These are phyloP conservation scores for Mycena rebaudengoi DNA, from an alignment of 768 basidiomycete species.

Conservation along the genomic window DNA sequence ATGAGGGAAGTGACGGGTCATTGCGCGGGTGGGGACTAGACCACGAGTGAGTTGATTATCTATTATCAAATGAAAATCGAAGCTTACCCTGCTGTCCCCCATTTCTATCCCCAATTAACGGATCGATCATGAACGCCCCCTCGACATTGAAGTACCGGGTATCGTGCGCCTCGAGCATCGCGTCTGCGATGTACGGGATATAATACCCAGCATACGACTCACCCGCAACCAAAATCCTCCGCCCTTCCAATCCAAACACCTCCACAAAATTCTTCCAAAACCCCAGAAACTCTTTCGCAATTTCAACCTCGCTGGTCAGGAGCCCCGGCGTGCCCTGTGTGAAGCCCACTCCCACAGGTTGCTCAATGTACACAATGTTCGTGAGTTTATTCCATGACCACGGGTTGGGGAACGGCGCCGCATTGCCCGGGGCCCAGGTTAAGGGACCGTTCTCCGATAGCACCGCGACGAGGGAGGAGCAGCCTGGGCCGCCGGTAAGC, in stretches of 20 bases:
- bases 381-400: not conserved
- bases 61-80: no score
- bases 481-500: no score
- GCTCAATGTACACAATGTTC: not conserved
- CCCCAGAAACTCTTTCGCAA: not conserved
- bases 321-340: not conserved
- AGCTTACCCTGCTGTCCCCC: not conserved
- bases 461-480: no score
- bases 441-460: no score
- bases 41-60: not conserved
- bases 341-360: not conserved
- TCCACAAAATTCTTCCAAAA: constrained; percentile 13
- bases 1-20: not conserved
- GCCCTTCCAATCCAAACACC: not conserved
- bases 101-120: not conserved
- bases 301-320: not conserved
- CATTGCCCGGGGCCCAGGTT: no score
- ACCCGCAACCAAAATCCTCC: not conserved
- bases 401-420: no score
- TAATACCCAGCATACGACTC: constrained; percentile 1
- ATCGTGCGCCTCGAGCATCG: constrained; percentile 3
- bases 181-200: constrained; percentile 5
- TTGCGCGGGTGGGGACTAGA: not conserved
- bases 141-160: constrained; percentile 1
- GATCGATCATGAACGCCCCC: not conserved